Evolutionary conservation across 2,329 filamentous ascomycete genomes (phyloP), one percentile per base, ranked within the genome.

Genomic region (Diplodia scrobiculata): DNA sequence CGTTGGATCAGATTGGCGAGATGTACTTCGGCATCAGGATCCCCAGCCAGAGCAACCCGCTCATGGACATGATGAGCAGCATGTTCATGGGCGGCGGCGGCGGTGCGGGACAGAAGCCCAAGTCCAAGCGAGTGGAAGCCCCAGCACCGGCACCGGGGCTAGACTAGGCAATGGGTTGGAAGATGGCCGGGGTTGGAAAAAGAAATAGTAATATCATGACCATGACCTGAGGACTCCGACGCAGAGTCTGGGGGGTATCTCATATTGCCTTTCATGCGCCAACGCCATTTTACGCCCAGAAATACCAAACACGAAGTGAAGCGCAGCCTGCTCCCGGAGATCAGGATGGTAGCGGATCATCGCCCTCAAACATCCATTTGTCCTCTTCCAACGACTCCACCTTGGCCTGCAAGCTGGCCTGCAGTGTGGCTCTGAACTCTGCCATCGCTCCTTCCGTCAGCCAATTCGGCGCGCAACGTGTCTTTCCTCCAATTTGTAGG

Each of bases 21-120:
- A 93, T 97, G 87, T 99, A 98, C 82, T 99, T 99, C 80, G 88
- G 88, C 41, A 96, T 99, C 76, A 86, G 88, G 80, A 89, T 92
- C 74, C 94, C 93, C 54, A 86, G 90, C 73, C 92, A 97, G 81
- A 90, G 89, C 69, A 98, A 98, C 77, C 93, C 93, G 2, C 82
- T 99, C 77, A 87, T 98, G 79, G 95, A 99, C 76, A 98, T 99
- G 93, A 96, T 99, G 91, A 93, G 92, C 55, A 93, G 88, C 69
- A 87, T 99, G 83, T 91, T 99, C 73, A 93, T 93, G 58, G 92
- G 92, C 21, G 89, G 87, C 6, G 85, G 84, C 29, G 83, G 82
- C 60, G 83, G 81, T 19, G 58, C 41, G 14, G 83, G 77, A 29
- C 69, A 72, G 60, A 74, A 78, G 69, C 75, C 79, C 68, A 77